Percentiles rank a stretch among this genome's conserved stretches.
phyloP scores from a whole-genome alignment of 192 early-diverging fungal genomes.

The Linnemannia elongata region DNA sequence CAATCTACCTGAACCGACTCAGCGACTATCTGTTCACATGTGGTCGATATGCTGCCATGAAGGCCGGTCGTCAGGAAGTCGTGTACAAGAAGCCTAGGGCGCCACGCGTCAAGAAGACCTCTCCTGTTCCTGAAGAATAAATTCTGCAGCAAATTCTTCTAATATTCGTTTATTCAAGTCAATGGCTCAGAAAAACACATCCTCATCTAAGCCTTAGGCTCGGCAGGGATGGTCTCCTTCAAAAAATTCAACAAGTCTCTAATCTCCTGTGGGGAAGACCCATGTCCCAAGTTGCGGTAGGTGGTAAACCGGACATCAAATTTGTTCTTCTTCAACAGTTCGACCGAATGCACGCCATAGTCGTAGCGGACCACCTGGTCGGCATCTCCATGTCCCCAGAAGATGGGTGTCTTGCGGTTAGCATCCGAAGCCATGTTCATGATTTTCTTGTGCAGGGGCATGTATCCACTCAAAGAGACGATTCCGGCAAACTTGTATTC shows the following conservation, averaged over 20 bases:
- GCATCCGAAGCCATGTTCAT: constrained; percentile 69
- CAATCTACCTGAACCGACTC: constrained; percentile 80
- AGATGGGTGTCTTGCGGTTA: constrained; percentile 81
- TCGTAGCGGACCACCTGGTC: constrained; percentile 80
- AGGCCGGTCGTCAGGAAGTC: constrained; percentile 75
- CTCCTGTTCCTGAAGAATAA: not conserved
- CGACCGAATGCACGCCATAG: constrained; percentile 78
- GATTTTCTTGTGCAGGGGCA: constrained; percentile 72
- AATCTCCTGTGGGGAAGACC: constrained; percentile 77
- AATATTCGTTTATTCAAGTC: not conserved
- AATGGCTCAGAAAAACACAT: not conserved
- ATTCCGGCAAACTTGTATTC: constrained; percentile 67
- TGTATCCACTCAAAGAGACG: constrained; percentile 79
- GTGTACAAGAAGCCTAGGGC: constrained; percentile 73
- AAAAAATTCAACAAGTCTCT: constrained; percentile 80
- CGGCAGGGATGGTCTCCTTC: constrained; percentile 60
- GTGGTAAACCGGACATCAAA: constrained; percentile 81
- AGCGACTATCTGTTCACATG: constrained; percentile 93
- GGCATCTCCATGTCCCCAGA: constrained; percentile 87
- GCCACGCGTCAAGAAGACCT: constrained; percentile 26
- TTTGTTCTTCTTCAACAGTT: constrained; percentile 70
- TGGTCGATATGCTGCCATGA: constrained; percentile 81
- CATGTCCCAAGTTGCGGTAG: constrained; percentile 86
- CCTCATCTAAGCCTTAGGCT: not conserved
- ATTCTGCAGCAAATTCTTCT: not conserved